phyloP scores from a whole-genome alignment of 2,329 filamentous ascomycete species.

The Nigrospora oryzae region DNA sequence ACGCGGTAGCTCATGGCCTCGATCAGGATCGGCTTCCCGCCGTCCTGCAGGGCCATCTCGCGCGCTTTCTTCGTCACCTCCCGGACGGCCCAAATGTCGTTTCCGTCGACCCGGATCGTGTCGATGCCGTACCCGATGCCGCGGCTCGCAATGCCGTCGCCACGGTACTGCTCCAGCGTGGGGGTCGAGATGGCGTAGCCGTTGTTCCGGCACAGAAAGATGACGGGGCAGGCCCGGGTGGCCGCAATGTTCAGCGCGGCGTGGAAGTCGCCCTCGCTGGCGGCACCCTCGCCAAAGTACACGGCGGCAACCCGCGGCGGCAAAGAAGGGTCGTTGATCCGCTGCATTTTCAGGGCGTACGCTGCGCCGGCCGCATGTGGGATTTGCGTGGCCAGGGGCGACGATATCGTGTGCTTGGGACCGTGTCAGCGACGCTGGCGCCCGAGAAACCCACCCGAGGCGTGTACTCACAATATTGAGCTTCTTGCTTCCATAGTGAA shows the following conservation, averaged over 20 bases:
- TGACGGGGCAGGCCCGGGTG: constrained; percentile 74
- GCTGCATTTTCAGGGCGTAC: constrained; percentile 79
- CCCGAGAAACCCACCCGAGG: background rate
- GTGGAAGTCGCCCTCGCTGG: constrained; percentile 87
- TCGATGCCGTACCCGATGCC: constrained; percentile 91
- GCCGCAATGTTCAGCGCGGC: constrained; percentile 86
- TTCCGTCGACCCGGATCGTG: constrained; percentile 87
- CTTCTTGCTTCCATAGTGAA: constrained; percentile 83
- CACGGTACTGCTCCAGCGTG: constrained; percentile 83
- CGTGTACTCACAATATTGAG: constrained; percentile 64
- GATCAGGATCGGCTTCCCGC: constrained; percentile 76
- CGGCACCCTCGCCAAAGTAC: constrained; percentile 87
- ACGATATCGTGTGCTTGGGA: constrained; percentile 71
- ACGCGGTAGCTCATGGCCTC: constrained; percentile 99
- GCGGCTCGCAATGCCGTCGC: constrained; percentile 81
- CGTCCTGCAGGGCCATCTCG: constrained; percentile 67
- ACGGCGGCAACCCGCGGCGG: constrained; percentile 65
- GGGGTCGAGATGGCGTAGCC: constrained; percentile 87
- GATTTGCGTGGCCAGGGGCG: constrained; percentile 79
- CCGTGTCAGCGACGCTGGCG: constrained; percentile 7
- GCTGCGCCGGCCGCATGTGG: constrained; percentile 82
- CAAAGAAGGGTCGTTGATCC: constrained; percentile 59
- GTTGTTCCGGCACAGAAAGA: constrained; percentile 91
- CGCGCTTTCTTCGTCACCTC: constrained; percentile 73
- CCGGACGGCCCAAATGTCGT: constrained; percentile 83